Percentiles rank a stretch among this genome's conserved stretches.
These are phyloP conservation scores for Pezicula radicicola DNA, from an alignment of 2,329 filamentous ascomycete species.

Conservation along the genomic window DNA sequence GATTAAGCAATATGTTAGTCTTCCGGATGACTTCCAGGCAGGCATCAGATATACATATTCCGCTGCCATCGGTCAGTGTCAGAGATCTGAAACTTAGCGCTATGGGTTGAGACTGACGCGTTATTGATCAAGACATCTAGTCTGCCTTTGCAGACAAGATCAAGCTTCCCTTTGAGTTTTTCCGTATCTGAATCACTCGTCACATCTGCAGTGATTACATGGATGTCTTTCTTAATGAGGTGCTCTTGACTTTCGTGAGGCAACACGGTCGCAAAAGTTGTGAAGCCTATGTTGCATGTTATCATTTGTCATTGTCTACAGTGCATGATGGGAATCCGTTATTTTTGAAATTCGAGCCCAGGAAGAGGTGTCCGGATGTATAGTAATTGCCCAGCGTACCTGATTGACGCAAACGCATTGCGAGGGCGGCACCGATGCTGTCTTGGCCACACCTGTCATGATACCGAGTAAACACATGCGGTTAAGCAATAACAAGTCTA, in stretches of 20 bases:
- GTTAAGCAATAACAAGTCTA: too few relatives aligned
- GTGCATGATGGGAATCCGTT: too few relatives aligned
- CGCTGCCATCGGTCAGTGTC: conserved; percentile 6
- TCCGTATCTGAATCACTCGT: conserved; percentile 28
- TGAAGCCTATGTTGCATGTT: conserved; percentile 17
- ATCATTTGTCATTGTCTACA: too few relatives aligned
- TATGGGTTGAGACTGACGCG: conserved; percentile 19
- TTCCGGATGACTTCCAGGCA: conserved; percentile 14
- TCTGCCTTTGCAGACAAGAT: conserved; percentile 28
- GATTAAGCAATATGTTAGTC: too few relatives aligned
- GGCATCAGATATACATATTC: conserved; percentile 9
- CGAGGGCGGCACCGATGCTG: too few relatives aligned
- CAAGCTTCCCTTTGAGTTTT: conserved; percentile 27
- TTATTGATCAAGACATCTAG: conserved; percentile 43
- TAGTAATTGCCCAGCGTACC: too few relatives aligned
- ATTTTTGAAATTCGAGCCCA: too few relatives aligned
- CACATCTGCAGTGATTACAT: conserved; percentile 34
- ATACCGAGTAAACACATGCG: too few relatives aligned
- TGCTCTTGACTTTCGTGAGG: conserved; percentile 27
- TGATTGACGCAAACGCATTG: too few relatives aligned
- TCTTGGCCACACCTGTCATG: too few relatives aligned
- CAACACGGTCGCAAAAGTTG: conserved; percentile 34
- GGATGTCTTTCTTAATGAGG: conserved; percentile 15
- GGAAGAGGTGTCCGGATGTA: too few relatives aligned
- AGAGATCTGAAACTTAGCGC: too few relatives aligned